Evolutionary conservation across 768 basidiomycete species (phyloP), one percentile per base, ranked within the genome.

Genomic region (Termitomyces sp.): DNA sequence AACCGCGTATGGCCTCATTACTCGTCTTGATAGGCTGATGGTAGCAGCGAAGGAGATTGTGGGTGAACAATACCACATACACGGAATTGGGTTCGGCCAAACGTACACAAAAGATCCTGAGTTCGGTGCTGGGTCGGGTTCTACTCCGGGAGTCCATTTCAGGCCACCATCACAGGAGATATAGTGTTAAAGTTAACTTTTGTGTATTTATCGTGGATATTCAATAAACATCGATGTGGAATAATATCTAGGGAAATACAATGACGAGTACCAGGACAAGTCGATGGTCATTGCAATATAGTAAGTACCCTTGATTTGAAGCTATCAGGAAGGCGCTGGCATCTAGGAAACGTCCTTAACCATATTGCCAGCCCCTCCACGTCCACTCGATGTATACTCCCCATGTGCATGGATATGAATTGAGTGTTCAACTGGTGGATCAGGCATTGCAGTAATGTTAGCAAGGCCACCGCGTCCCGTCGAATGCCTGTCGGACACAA

Each of bases 11-110:
- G 77, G 79, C 0, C 80, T 94, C 40, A 72, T 94, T n/a, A 79
- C 79, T 6, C 79, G 89, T 10, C 71, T 94, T 12, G 92, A 94
- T 65, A 74, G 81, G 51, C 70, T 94, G 56, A 89, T 94, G 84
- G 65, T 91, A 3, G 89, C 89, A 2, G 82, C 84, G 16, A 94
- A 94, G 67, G 89, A 93, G 68, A 74, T 94, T 44, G 89, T 94
- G 1, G 91, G 91, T 2, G 91, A 94, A 67, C 87, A 89, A 61
- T 91, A 88, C 66, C 88, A 92, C 65, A 88, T 93, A n/a, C 80
- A 85, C 56, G 88, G 88, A 0, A 69, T 89, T 16, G 85, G 80
- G 19, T 14, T 35, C 54, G 54, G 25, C 12, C 42, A 42, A 9
- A 21, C 42, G 17, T 47, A 17, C 21, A 23, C 53, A 21, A 55